Evolutionary conservation across 441 rosid species (phyloP).

Genomic region (Capsella rubella): DNA sequence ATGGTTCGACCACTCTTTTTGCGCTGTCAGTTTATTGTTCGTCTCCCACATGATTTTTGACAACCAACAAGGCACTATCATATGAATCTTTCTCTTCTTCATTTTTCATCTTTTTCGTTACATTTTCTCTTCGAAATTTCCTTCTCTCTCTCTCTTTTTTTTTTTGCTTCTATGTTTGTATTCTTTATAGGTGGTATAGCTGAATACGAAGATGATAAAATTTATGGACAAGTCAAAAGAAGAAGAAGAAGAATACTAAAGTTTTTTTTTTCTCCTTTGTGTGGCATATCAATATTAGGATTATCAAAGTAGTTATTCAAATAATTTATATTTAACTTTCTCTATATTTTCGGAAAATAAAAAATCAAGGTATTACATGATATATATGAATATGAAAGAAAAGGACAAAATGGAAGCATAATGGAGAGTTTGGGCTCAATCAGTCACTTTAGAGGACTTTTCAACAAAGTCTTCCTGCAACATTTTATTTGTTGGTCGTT

Average conservation of each 20-base stretch:
- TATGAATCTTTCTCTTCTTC: slow-evolving; percentile 32
- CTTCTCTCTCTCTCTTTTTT: background rate
- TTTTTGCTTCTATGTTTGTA: background rate
- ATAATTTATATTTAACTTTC: background rate
- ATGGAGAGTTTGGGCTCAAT: slow-evolving; percentile 24
- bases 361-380: slow-evolving; percentile 11
- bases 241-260: background rate
- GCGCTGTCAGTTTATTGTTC: slow-evolving; percentile 42
- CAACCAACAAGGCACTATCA: slow-evolving; percentile 41
- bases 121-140: background rate
- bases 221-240: background rate
- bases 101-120: slow-evolving; percentile 3
- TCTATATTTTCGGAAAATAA: background rate
- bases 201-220: background rate
- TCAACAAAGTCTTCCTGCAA: slow-evolving; percentile 30
- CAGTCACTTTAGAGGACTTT: slow-evolving; percentile 36
- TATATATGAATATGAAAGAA: background rate
- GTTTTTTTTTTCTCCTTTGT: background rate
- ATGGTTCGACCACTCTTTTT: slow-evolving; percentile 45
- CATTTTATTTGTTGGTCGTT: slow-evolving; percentile 18
- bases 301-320: background rate
- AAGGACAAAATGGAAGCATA: slow-evolving; percentile 28
- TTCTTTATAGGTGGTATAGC: background rate
- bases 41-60: slow-evolving; percentile 43
- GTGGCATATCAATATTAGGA: background rate